Percentiles rank a stretch among this genome's conserved stretches.
Evolutionary conservation across 495 filamentous ascomycete species (phyloP).

Genomic region (Aspergillus carlsbadensis): DNA sequence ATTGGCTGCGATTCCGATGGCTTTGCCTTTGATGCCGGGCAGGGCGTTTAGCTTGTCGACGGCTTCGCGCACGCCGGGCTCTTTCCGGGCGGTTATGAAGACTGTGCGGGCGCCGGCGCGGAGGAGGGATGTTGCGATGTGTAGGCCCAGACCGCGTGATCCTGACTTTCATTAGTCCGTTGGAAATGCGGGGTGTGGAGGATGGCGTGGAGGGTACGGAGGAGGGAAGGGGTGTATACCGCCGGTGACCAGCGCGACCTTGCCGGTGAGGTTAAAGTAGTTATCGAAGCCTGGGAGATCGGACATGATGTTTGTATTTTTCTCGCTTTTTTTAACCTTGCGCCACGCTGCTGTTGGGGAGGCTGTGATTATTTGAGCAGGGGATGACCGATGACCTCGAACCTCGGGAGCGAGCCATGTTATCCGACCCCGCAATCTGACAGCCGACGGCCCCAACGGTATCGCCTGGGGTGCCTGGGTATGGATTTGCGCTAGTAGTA

Average conservation of each 20-base stretch:
- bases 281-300: constrained; percentile 54
- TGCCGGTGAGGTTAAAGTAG: constrained; percentile 86
- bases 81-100: constrained; percentile 90
- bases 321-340: too few relatives aligned
- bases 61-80: constrained; percentile 70
- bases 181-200: neutral
- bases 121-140: constrained; percentile 77
- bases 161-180: neutral
- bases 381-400: neutral
- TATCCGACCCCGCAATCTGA: constrained; percentile 6
- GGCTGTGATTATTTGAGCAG: neutral
- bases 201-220: neutral
- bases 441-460: too few relatives aligned
- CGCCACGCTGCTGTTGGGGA: neutral
- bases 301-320: neutral
- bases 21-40: constrained; percentile 62
- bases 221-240: constrained; percentile 35
- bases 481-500: too few relatives aligned
- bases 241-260: constrained; percentile 87
- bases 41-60: constrained; percentile 74
- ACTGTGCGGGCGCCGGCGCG: constrained; percentile 83
- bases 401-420: too few relatives aligned
- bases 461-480: too few relatives aligned
- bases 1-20: constrained; percentile 78
- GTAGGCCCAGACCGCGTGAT: constrained; percentile 77